Percentiles rank a stretch among this genome's conserved stretches.
phyloP scores from a whole-genome alignment of 306 rosid species.

The Purshia tridentata region DNA sequence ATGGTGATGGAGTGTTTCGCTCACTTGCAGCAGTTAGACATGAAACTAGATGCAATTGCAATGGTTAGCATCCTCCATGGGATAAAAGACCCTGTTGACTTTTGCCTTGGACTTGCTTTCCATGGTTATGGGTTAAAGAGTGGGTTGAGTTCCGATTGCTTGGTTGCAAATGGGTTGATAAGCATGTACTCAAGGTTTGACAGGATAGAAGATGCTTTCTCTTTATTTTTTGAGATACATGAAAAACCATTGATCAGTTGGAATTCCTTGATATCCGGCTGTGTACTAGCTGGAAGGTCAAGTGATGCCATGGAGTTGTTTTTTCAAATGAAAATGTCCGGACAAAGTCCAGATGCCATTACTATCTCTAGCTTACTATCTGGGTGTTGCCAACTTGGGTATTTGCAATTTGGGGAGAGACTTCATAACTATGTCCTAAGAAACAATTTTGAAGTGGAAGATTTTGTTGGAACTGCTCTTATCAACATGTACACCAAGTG shows the following conservation, averaged over 20 bases:
- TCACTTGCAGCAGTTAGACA: slow-evolving; percentile 41
- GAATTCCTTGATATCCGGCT: slow-evolving; percentile 80
- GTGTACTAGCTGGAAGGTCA: slow-evolving; percentile 71
- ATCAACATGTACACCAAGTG: slow-evolving; percentile 83
- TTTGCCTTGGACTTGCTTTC: slow-evolving; percentile 54
- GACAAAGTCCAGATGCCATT: slow-evolving; percentile 58
- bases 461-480: slow-evolving; percentile 65
- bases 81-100: slow-evolving; percentile 47
- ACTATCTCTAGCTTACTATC: slow-evolving; percentile 70
- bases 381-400: slow-evolving; percentile 71
- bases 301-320: slow-evolving; percentile 60
- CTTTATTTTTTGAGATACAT: slow-evolving; percentile 45
- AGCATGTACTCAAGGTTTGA: slow-evolving; percentile 77
- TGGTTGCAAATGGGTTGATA: slow-evolving; percentile 68
- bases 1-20: slow-evolving; percentile 47
- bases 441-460: slow-evolving; percentile 56
- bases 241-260: slow-evolving; percentile 56
- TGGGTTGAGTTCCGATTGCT: slow-evolving; percentile 45
- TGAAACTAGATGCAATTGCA: slow-evolving; percentile 68
- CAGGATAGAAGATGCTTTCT: slow-evolving; percentile 46
- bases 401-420: slow-evolving; percentile 54
- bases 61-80: slow-evolving; percentile 73
- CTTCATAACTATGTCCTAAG: slow-evolving; percentile 57
- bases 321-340: slow-evolving; percentile 50
- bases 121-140: slow-evolving; percentile 61